Evolutionary conservation across 2,329 filamentous ascomycete species (phyloP).

Genomic region (Fusarium lyarnte): DNA sequence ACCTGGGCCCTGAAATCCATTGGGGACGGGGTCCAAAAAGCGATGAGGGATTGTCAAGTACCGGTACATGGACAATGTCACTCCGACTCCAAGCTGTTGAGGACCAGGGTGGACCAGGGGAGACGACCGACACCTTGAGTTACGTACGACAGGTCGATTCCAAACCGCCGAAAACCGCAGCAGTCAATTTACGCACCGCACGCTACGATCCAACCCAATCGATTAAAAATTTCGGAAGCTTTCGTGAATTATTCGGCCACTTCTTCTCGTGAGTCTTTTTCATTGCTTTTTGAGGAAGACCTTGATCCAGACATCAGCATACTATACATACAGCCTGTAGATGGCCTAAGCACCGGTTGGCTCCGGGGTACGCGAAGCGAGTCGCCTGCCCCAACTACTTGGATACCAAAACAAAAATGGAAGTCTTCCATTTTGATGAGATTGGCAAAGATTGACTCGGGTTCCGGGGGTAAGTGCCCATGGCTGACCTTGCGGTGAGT

Average conservation of each 20-base stretch:
- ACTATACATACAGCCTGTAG: background rate
- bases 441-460: slow-evolving; percentile 34
- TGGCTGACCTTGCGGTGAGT: slow-evolving; percentile 35
- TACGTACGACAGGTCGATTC: slow-evolving; percentile 37
- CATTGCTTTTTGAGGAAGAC: slow-evolving; percentile 10
- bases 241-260: slow-evolving; percentile 14
- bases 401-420: background rate
- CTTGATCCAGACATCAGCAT: slow-evolving; percentile 4
- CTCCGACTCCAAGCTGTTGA: slow-evolving; percentile 40
- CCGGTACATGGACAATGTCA: slow-evolving; percentile 32
- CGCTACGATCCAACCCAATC: slow-evolving; percentile 12
- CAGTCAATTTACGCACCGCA: slow-evolving; percentile 7
- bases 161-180: slow-evolving; percentile 39
- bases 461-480: slow-evolving; percentile 20
- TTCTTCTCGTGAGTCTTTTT: background rate
- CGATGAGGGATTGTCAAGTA: slow-evolving; percentile 38
- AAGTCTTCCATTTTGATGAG: slow-evolving; percentile 23
- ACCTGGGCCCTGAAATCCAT: slow-evolving; percentile 36
- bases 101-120: slow-evolving; percentile 38
- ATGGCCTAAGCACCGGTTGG: slow-evolving; percentile 4
- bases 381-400: slow-evolving; percentile 1
- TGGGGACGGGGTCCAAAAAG: slow-evolving; percentile 36
- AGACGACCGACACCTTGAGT: slow-evolving; percentile 24
- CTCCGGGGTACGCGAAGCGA: slow-evolving; percentile 4
- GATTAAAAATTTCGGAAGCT: slow-evolving; percentile 5